Base-by-base conservation (phyloP, 1,139 yeast genomes). In the Saccharomycopsis crataegensis region DNA sequence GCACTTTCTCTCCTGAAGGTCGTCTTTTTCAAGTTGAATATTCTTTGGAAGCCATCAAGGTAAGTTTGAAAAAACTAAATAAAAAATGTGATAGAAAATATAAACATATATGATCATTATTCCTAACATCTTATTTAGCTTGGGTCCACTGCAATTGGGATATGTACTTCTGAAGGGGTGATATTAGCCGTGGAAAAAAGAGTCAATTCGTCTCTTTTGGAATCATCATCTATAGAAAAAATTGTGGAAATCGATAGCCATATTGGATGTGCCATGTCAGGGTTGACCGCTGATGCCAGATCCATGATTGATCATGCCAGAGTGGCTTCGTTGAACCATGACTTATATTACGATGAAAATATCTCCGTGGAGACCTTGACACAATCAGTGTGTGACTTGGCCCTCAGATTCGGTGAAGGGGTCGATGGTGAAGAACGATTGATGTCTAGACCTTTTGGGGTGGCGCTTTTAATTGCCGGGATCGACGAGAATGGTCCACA, bases 401-500 rank as follows among this genome's bases (percentile, higher is more conserved):
- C 99, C 2, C 76, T 94, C 63, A 79, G 98, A 67, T 94, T 94
- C 64, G 99, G 99, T 58, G 99, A 93, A 73, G 97, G 98, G 61
- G 99, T 97, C 9, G 85, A 93, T 47, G 99, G 97, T 58, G 98
- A 93, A 67, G 94, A 94, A 69, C 80, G 96, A 67, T 79, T 91
- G 63, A 94, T 94, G 99, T 89, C 97, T 4, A 83, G 99, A 72
- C 99, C 99, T 9, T 94, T 94, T 70, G 99, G 99, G 67, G 99
- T 94, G 52, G 99, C 99, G 1, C 74, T 94, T 61, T 78, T 94
- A 65, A 86, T 94, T 66, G 99, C 99, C 8, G 99, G 99, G 50
- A 78, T 83, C 62, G 99, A 93, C 71, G 76, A 81, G 58, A 85
- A 88, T 64, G 99, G 99, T 0, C 96, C 97, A 52, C 99, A 93